Evolutionary conservation across 1,284 basidiomycete genomes (phyloP), one percentile per base, ranked within the genome.

Genomic region (Veloporphyrellus conicus): DNA sequence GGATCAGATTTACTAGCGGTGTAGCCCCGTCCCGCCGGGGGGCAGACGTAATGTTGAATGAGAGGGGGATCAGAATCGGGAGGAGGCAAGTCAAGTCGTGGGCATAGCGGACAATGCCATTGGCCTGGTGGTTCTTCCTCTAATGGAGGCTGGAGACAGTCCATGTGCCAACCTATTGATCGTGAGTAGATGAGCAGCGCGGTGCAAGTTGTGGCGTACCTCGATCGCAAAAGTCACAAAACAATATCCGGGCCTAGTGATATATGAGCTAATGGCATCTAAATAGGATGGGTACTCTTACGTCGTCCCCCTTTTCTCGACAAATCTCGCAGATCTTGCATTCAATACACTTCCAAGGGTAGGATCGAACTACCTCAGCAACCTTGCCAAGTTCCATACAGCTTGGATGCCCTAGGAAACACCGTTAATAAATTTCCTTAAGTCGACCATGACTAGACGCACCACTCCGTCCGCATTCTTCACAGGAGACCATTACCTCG

Each of bases 271-370:
- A 49, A 43, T 22, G 27, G 48, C 28, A 43, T 38, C 27, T 19
- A 39, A 48, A 52, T 39, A 38, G 34, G 51, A 50, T 48, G 32
- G 36, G 50, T 12, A 43, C 23, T 76, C 90, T 75, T 72, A 94
- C 93, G 68, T 95, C 93, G 64, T 93, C 86, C 28, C 87, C 91
- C 64, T 93, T 93, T 62, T 83, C 72, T 39, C 77, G 68, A 65
- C 95, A 99, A 48, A 90, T 73, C 68, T 96, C 92, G 67, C 95
- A 99, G 45, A 76, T 84, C 73, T 96, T 98, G 75, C 95, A 98
- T 57, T 95, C 90, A 45, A 83, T 79, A 64, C 95, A 99, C 54
- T 79, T 79, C 95, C 95, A 99, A 25, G 78, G 72, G 64, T 94
- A 95, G 45, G 77, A 74, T 48, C 74, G 71, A 41, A 88, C 69